These are phyloP conservation scores for Basidioascus undulatus DNA, from an alignment of 768 basidiomycete species.

Conservation along the genomic window DNA sequence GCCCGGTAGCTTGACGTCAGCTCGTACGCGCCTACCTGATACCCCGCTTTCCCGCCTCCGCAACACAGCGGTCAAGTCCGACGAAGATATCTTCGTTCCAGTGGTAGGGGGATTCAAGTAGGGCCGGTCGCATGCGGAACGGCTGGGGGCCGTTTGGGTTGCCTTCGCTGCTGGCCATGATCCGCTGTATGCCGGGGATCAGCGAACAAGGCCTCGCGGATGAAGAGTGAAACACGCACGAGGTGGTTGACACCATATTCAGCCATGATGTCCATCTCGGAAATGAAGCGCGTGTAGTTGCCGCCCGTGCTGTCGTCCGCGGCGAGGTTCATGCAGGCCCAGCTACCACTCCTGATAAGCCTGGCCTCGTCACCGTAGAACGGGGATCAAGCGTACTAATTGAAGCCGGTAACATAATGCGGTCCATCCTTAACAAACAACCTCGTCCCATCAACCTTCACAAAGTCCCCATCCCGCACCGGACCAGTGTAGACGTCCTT, in stretches of 20 bases:
- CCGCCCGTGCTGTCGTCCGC: background rate
- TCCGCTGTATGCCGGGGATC: too few species aligned
- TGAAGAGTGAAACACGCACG: too few species aligned
- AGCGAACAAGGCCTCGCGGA: too few species aligned
- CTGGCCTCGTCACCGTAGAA: background rate
- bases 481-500: too few species aligned
- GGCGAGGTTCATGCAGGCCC: background rate
- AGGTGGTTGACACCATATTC: background rate
- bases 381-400: background rate
- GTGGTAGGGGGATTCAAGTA: background rate
- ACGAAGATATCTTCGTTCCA: background rate
- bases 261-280: background rate
- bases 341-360: background rate
- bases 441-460: background rate
- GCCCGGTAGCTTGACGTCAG: too few species aligned
- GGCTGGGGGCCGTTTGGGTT: background rate
- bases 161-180: background rate
- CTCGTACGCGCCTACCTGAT: background rate
- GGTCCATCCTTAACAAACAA: background rate
- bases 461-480: background rate
- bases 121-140: background rate
- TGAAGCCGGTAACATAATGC: background rate
- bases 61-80: background rate
- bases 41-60: background rate
- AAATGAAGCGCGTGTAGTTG: background rate